Evolutionary conservation across 1,139 yeast species (phyloP), one percentile per base, ranked within the genome.

Genomic region (Debaryomyces coudertii): DNA sequence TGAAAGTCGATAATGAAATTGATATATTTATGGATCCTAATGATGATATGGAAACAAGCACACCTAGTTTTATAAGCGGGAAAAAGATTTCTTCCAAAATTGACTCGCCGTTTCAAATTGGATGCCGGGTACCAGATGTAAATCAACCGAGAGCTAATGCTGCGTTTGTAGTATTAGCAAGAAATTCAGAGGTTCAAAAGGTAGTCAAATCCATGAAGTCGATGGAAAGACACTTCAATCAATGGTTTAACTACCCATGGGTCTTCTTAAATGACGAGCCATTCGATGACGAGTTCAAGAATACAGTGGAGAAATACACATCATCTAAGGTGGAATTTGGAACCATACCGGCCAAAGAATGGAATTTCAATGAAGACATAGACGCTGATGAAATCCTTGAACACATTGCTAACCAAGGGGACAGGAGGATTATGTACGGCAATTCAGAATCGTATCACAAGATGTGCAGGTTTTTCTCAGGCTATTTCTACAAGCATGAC

Each of bases 171-270:
- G 83, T 90, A 56, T 68, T 90, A 44, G 90, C 96, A 0, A 69
- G 96, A 48, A 90, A 90, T 59, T 67, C 77, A 3, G 97, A 90
- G 55, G 54, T 88, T 1, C 73, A 78, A 3, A 93, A 85, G 4
- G 95, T 88, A 2, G 56, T 87, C 2, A 71, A 76, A 43, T 83
- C 93, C 2, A 82, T 90, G 76, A 67, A 73, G 15, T 82, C 90
- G 2, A 63, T 92, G 41, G 97, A 92, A 61, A 73, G 89, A 24
- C 95, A 87, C 58, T 92, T 90, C 68, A 92, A 92, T 62, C 89
- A 90, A 53, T 89, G 96, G 93, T 92, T 76, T 63, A 78, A 85
- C 53, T 92, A 92, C 62, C 97, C 97, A 0, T 92, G 95, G 83
- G 85, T 88, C 2, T 88, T 92, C 55, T 65, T 92, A 34, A 92